Percentiles rank a stretch among this genome's conserved stretches.
Conservation (phyloP, 257 asterid species). For the Solanum appendiculatum region DNA sequence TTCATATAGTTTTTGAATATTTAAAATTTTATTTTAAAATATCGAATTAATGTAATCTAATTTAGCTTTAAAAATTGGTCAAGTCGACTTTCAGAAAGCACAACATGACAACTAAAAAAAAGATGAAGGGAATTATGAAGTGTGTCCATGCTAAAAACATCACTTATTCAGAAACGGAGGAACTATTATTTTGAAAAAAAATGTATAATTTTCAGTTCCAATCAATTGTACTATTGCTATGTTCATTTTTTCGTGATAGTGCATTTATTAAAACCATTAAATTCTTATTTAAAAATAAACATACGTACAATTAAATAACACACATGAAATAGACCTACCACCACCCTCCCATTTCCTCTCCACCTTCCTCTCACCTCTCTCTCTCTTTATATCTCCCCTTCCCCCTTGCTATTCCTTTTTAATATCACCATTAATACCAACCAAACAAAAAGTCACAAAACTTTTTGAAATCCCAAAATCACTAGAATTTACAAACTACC, state of each 20-base stretch:
- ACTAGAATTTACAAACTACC: background rate
- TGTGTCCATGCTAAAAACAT: no score
- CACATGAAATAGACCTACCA: background rate
- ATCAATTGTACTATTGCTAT: background rate
- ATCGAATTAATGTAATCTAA: no score
- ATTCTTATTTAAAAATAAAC: background rate
- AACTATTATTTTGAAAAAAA: background rate
- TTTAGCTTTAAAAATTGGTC: no score
- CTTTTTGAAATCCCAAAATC: background rate
- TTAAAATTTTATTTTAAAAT: no score
- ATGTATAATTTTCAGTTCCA: background rate
- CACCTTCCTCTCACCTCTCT: conserved; percentile 27
- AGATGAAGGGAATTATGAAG: no score
- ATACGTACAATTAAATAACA: background rate
- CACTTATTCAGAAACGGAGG: background rate
- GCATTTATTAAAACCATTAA: background rate
- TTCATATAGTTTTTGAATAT: no score
- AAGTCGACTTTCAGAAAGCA: no score
- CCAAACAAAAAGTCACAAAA: background rate
- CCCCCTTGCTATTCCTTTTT: conserved; percentile 16
- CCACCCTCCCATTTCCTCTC: conserved; percentile 35
- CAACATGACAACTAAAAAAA: no score
- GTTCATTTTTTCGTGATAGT: background rate
- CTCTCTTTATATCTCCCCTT: conserved; percentile 3
- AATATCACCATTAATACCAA: conserved; percentile 32